Conservation (phyloP, 495 filamentous ascomycete species). For the Aspergillus funiculosus region DNA sequence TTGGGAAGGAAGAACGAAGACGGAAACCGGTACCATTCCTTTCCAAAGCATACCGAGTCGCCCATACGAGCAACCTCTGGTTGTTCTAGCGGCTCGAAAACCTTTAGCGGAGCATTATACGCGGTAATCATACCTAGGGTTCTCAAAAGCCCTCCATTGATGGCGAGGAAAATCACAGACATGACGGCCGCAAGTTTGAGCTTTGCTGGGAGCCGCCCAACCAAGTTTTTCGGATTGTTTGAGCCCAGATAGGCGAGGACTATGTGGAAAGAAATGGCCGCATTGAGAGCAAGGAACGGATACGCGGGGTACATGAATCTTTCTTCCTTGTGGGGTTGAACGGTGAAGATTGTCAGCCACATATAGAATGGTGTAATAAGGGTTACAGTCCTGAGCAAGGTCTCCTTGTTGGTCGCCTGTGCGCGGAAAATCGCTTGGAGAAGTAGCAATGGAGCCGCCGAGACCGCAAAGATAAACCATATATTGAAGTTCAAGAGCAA, state of each 20-base stretch:
- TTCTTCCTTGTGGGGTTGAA: conserved; percentile 96
- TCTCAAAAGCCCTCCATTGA: conserved; percentile 62
- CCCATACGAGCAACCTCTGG: conserved; percentile 45
- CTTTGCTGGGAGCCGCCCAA: conserved; percentile 63
- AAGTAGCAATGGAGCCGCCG: conserved; percentile 57
- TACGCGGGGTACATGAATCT: conserved; percentile 98
- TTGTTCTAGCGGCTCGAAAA: conserved; percentile 58
- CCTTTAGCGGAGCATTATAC: conserved; percentile 76
- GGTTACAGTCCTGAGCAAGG: conserved; percentile 61
- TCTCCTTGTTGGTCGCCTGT: conserved; percentile 38
- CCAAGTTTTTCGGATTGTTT: conserved; percentile 54
- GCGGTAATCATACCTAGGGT: conserved; percentile 75
- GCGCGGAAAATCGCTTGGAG: conserved; percentile 43
- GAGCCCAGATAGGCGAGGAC: conserved; percentile 66
- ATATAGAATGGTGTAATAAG: conserved; percentile 83
- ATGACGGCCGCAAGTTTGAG: conserved; percentile 60
- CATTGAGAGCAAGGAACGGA: conserved; percentile 86
- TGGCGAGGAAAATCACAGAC: conserved; percentile 48
- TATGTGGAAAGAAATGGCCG: conserved; percentile 77
- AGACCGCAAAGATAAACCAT: conserved; percentile 82
- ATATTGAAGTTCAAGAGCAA: conserved; percentile 91
- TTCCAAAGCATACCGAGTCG: conserved; percentile 81
- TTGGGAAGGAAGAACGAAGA: conserved; percentile 85
- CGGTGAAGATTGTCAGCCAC: conserved; percentile 87
- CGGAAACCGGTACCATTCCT: conserved; percentile 98